These are phyloP conservation scores for Plenodomus lindquistii DNA, from an alignment of 2,329 filamentous ascomycete species.

Conservation along the genomic window DNA sequence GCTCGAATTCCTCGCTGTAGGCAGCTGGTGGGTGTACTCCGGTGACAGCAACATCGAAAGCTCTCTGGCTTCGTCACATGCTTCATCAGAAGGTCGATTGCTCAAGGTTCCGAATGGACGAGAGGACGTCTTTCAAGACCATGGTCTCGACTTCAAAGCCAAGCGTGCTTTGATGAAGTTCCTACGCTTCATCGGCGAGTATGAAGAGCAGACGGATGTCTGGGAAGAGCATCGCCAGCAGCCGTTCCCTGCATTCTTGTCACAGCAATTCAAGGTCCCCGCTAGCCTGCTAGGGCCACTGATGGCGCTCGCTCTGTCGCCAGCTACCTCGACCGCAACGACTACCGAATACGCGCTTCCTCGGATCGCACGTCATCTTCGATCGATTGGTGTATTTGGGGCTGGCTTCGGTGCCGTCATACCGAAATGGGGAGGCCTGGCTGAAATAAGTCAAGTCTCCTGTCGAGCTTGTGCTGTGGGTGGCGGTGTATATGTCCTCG, in stretches of 20 bases:
- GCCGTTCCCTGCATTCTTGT: conserved; percentile 63
- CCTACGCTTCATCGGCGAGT: conserved; percentile 80
- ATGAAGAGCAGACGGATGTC: conserved; percentile 61
- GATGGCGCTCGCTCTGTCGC: conserved; percentile 73
- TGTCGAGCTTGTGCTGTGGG: conserved; percentile 91
- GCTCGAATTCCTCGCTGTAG: conserved; percentile 90
- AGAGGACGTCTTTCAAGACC: conserved; percentile 87
- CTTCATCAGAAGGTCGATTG: conserved; percentile 46
- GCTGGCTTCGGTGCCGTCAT: conserved; percentile 87
- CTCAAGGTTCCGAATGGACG: conserved; percentile 81
- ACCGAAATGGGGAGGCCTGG: conserved; percentile 88
- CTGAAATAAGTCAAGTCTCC: conserved; percentile 87
- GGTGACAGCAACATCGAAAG: conserved; percentile 6
- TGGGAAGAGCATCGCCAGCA: conserved; percentile 63
- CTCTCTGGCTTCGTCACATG: conserved; percentile 1
- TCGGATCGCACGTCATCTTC: conserved; percentile 76
- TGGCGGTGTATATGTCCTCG: conserved; percentile 86
- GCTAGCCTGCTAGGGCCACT: conserved; percentile 67
- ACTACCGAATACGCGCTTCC: conserved; percentile 71
- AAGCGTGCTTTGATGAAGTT: conserved; percentile 94
- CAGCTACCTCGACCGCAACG: conserved; percentile 58
- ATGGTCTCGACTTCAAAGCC: conserved; percentile 73
- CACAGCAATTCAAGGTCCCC: conserved; percentile 59
- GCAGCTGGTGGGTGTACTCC: conserved; percentile 83
- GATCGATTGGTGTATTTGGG: conserved; percentile 85